A percentile compares a stretch with the other conserved stretches of the same genome.
phyloP scores from a whole-genome alignment of 139 green algal genomes.

The Coccomyxa sp. region DNA sequence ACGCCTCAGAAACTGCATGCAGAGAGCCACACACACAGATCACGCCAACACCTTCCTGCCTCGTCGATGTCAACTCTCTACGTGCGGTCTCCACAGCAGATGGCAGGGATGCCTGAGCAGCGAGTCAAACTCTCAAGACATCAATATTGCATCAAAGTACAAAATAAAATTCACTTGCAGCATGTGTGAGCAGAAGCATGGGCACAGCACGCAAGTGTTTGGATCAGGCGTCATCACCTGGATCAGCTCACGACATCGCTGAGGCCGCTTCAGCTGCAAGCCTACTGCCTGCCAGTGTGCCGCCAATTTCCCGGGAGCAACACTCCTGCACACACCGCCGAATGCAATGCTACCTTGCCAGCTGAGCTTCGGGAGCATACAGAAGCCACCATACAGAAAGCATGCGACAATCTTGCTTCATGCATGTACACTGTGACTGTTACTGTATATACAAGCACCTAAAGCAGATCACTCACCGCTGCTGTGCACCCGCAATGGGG shows the following conservation, averaged over 20 bases:
- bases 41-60: constrained; percentile 20
- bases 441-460: neutral
- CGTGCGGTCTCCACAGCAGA: constrained; percentile 52
- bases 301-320: constrained; percentile 48
- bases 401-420: no score
- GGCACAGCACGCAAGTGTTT: neutral
- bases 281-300: constrained; percentile 58
- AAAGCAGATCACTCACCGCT: constrained; percentile 14
- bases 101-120: constrained; percentile 47
- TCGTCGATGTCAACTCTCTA: constrained; percentile 44
- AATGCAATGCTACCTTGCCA: neutral
- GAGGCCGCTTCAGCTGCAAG: constrained; percentile 31
- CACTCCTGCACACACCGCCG: constrained; percentile 10
- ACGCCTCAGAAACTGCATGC: constrained; percentile 56
- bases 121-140: neutral
- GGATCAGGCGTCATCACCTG: constrained; percentile 9
- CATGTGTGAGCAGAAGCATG: neutral
- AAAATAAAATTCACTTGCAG: neutral
- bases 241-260: constrained; percentile 56
- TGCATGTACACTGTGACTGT: neutral
- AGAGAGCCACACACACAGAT: constrained; percentile 68
- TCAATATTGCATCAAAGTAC: no score
- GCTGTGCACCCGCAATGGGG: constrained; percentile 53
- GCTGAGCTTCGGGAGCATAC: no score
- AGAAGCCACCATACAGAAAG: no score